A percentile compares a stretch with the other conserved stretches of the same genome.
Conservation (phyloP, 495 filamentous ascomycete species). For the Amniculicola lignicola region DNA sequence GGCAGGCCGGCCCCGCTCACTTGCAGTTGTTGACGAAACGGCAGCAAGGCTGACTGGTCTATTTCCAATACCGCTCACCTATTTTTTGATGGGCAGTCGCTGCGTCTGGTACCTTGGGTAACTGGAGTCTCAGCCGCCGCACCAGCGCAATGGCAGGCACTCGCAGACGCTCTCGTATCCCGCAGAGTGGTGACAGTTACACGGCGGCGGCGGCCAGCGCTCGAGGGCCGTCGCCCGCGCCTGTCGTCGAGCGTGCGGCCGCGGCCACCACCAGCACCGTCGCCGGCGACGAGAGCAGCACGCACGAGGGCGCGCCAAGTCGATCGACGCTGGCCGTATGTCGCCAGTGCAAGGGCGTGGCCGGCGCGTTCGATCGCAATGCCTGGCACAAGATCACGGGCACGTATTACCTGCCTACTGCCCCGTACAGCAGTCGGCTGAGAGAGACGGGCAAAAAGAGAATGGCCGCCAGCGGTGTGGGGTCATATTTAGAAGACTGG, state of each 20-base stretch:
- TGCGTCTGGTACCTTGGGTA: background rate
- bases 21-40: slow-evolving; percentile 23
- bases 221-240: background rate
- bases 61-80: slow-evolving; percentile 22
- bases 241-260: background rate
- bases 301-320: background rate
- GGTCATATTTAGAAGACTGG: slow-evolving; percentile 31
- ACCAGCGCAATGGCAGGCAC: slow-evolving; percentile 16
- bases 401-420: slow-evolving; percentile 36
- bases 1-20: slow-evolving; percentile 20
- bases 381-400: slow-evolving; percentile 32
- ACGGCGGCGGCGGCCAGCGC: slow-evolving; percentile 2
- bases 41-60: slow-evolving; percentile 19
- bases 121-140: background rate
- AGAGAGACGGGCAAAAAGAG: background rate
- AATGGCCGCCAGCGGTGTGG: slow-evolving; percentile 9
- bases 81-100: slow-evolving; percentile 15
- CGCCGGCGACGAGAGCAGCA: slow-evolving; percentile 10
- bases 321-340: slow-evolving; percentile 31
- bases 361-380: slow-evolving; percentile 39
- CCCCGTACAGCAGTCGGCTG: slow-evolving; percentile 28
- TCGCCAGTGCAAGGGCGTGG: slow-evolving; percentile 22
- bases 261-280: background rate
- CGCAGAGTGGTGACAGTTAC: background rate
- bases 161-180: slow-evolving; percentile 13